Base-by-base conservation (phyloP, 768 basidiomycete species). In the Tephrocybe sp. region DNA sequence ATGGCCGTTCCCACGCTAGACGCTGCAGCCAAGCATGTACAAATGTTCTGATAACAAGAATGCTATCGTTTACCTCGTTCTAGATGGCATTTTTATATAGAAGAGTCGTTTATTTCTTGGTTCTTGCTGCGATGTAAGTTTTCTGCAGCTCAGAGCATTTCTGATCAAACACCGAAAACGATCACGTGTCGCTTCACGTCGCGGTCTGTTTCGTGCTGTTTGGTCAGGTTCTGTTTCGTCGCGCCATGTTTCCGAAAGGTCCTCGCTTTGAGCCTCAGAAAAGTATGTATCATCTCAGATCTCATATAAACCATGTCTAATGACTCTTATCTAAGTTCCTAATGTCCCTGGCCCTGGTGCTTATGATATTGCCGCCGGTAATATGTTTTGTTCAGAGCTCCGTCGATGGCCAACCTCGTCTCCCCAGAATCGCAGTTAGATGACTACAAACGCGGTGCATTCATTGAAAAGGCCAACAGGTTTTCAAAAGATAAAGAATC, bases 391-490 rank as follows among this genome's bases (percentile, higher is more conserved):
- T 24, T 25, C 21, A 31, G 13, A 21, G 2, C 15, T 50, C 12
- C 30, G 21, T 7, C 39, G 40, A 49, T 27, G 47, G 13, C 33
- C 15, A 6, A 34, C 33, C 33, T 34, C 13, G 11, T 19, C 21
- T 11, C 29, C 27, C 9, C 48, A 76, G 76, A 76, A 11, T 71
- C 77, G 0, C 68, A 70, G 18, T 66, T 71, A 19, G 79, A 82
- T 23, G 61, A 69, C 13, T 77, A 83, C 60, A 83, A 83, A 59
- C 73, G 74, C 18, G 79, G 81, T 1, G 80, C 78, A 13, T 79
- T 81, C 49, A 66, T 82, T 3, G 81, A 83, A 61, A 83, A 79
- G 55, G 62, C 77, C 1, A 74, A 77, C 33, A 68, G 81, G 2
- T 83, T 82, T 59, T 49, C 57, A 12, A 71, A 74, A 50, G 73